phyloP scores from a whole-genome alignment of 179 eudicot genomes.

The Beta lomatogona region DNA sequence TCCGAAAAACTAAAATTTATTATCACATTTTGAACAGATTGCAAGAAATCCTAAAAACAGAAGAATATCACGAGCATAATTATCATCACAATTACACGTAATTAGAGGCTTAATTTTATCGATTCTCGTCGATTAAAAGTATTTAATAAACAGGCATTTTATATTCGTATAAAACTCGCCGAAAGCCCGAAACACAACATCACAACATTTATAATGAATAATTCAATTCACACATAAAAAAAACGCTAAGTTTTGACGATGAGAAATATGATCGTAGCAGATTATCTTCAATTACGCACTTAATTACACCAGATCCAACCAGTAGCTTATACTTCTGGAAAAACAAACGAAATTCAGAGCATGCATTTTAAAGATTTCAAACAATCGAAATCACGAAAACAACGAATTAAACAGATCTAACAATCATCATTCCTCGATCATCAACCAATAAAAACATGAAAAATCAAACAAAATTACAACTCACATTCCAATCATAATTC shows the following conservation, averaged over 20 bases:
- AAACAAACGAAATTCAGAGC: not conserved
- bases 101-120: not conserved
- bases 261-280: not conserved
- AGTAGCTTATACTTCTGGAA: not conserved
- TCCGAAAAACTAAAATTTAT: not conserved
- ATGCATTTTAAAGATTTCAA: not conserved
- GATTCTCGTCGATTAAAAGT: too few relatives aligned
- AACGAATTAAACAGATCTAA: not conserved
- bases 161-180: too few relatives aligned
- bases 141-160: too few relatives aligned
- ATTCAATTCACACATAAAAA: not conserved
- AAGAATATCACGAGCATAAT: not conserved
- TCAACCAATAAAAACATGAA: not conserved
- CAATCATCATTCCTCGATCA: not conserved
- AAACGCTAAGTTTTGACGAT: not conserved
- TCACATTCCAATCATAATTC: not conserved
- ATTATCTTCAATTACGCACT: not conserved
- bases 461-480: not conserved
- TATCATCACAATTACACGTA: not conserved
- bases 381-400: not conserved
- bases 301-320: slow-evolving; percentile 7
- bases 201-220: not conserved
- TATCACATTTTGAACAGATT: too few relatives aligned
- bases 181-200: not conserved
- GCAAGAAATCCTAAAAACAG: not conserved